These are phyloP conservation scores for Xylariales sp. DNA, from an alignment of 2,329 filamentous ascomycete species.

Conservation along the genomic window DNA sequence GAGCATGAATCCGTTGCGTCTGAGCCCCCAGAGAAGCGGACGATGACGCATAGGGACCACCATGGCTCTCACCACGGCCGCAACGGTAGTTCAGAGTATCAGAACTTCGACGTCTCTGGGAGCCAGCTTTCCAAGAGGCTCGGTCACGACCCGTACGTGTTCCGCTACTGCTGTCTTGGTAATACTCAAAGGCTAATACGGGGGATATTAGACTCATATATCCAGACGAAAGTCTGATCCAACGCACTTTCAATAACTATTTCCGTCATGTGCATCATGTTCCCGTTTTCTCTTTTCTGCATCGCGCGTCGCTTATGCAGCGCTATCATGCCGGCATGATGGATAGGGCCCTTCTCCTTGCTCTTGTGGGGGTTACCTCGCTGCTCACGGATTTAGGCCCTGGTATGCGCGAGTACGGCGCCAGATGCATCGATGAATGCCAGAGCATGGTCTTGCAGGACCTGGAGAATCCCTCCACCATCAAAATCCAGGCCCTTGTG, in stretches of 20 bases:
- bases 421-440: constrained; percentile 66
- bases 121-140: constrained; percentile 37
- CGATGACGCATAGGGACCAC: constrained; percentile 48
- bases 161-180: constrained; percentile 33
- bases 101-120: constrained; percentile 40
- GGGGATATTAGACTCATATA: constrained; percentile 56
- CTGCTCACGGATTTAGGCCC: constrained; percentile 66
- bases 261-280: constrained; percentile 70
- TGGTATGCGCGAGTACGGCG: constrained; percentile 63
- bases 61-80: constrained; percentile 50
- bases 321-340: constrained; percentile 67
- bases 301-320: constrained; percentile 70
- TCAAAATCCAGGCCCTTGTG: constrained; percentile 63
- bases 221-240: constrained; percentile 59
- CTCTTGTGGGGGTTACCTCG: constrained; percentile 67
- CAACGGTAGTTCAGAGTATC: constrained; percentile 44
- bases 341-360: constrained; percentile 64
- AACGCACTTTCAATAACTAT: constrained; percentile 66
- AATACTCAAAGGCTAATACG: constrained; percentile 41
- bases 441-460: constrained; percentile 64
- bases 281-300: constrained; percentile 68
- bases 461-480: constrained; percentile 66
- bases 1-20: constrained; percentile 51
- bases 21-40: constrained; percentile 50
- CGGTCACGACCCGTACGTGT: constrained; percentile 45